Percentiles rank a stretch among this genome's conserved stretches.
phyloP scores from a whole-genome alignment of 306 rosid genomes.

The Adenanthera pavonina region DNA sequence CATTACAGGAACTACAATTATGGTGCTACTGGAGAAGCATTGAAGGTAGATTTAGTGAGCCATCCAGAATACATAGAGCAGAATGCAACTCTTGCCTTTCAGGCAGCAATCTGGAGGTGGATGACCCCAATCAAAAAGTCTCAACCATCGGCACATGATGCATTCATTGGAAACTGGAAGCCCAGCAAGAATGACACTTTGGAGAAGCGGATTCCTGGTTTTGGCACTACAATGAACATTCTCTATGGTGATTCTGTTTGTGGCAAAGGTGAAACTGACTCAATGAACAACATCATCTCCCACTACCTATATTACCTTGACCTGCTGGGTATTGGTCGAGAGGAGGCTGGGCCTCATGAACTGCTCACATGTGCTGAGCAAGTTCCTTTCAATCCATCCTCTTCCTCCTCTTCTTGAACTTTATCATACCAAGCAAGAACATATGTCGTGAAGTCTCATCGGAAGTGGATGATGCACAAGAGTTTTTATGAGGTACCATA shows the following conservation, averaged over 20 bases:
- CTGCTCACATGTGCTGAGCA: slow-evolving; percentile 79
- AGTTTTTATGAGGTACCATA: background rate
- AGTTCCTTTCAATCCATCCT: slow-evolving; percentile 71
- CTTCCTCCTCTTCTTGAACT: background rate
- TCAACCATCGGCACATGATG: slow-evolving; percentile 88
- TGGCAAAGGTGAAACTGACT: slow-evolving; percentile 77
- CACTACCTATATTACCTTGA: slow-evolving; percentile 83
- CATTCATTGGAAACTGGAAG: slow-evolving; percentile 82
- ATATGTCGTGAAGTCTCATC: background rate
- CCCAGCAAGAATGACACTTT: slow-evolving; percentile 87
- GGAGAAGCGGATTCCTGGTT: slow-evolving; percentile 80
- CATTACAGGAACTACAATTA: slow-evolving; percentile 84
- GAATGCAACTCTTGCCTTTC: slow-evolving; percentile 93
- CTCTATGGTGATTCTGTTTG: slow-evolving; percentile 79
- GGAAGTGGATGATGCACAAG: background rate
- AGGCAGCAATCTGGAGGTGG: slow-evolving; percentile 92
- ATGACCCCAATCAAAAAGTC: slow-evolving; percentile 73
- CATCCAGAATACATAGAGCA: slow-evolving; percentile 95
- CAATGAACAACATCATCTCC: slow-evolving; percentile 79
- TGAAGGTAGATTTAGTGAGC: slow-evolving; percentile 69
- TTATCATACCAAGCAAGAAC: background rate
- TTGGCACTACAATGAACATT: slow-evolving; percentile 90
- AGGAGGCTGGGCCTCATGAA: slow-evolving; percentile 71
- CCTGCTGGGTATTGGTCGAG: slow-evolving; percentile 76
- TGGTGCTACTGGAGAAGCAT: slow-evolving; percentile 75